Evolutionary conservation across 176 grass and related monocot species (phyloP), one percentile per base, ranked within the genome.

Genomic region (Panicum miliaceum): DNA sequence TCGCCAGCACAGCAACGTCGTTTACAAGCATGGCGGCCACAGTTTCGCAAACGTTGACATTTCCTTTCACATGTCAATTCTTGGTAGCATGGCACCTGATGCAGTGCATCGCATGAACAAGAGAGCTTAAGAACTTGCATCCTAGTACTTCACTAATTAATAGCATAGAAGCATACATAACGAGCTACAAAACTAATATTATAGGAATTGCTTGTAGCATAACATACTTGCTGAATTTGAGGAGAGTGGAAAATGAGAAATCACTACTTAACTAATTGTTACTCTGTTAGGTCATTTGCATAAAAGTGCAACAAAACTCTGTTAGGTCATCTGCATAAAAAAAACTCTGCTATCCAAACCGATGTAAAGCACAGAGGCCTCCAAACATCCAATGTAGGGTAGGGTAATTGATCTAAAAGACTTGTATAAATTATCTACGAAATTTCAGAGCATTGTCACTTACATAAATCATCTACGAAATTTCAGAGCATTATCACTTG

Each of bases 21-120:
- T 67, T 75, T 98, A 92, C 96, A 98, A 82, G 91, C 91, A 90
- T 98, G 96, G 58, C 89, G 86, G 12, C 96, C 91, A 90, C 96
- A 98, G 68, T 91, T 88, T 26, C 93, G 80, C 69, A 72, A 64
- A 66, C 77, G 87, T 48, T 95, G 96, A 18, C 96, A 98, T 85
- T 98, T 98, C 67, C 91, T 93, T 90, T 98, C 96, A 64, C 96
- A 98, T 13, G 93, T 87, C 85, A 98, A 90, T 73, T 98, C 96
- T 95, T 98, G 96, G 81, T 95, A 94, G 92, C 96, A 98, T 8
- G 96, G 96, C 74, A 98, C 91, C 96, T 98, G 90, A 80, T 88
- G 23, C 35, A 62, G 67, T 90, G 34, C 61, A 94, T 87, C 32
- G 34, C 65, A 51, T 64, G 65, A 82, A 46, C 32, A 36, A 18